Percentiles rank a stretch among this genome's conserved stretches.
Evolutionary conservation across 2,329 filamentous ascomycete species (phyloP).

Genomic region (Colletotrichum godetiae): DNA sequence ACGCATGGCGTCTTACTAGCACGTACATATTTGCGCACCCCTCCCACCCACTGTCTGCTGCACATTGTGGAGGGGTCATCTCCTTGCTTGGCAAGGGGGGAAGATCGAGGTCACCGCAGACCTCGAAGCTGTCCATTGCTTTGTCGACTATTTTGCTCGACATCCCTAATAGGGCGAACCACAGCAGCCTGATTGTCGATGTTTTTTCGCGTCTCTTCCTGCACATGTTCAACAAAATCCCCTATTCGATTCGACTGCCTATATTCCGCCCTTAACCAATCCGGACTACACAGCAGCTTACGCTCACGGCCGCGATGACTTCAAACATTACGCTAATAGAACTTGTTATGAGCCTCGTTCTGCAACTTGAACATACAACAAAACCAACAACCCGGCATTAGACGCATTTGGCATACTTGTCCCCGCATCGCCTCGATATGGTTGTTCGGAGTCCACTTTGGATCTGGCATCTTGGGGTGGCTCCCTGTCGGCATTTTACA

Average conservation of each 20-base stretch:
- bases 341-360: conserved; percentile 33
- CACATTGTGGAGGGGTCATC: conserved; percentile 39
- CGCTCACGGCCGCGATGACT: conserved; percentile 32
- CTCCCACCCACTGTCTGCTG: conserved; percentile 41
- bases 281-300: conserved; percentile 29
- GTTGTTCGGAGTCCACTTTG: conserved; percentile 41
- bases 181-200: conserved; percentile 37
- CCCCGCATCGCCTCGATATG: conserved; percentile 38
- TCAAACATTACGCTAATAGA: conserved; percentile 34
- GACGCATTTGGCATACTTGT: conserved; percentile 43
- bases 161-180: conserved; percentile 35
- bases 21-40: conserved; percentile 3
- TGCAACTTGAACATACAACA: conserved; percentile 33
- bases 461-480: conserved; percentile 40
- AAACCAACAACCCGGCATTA: conserved; percentile 37
- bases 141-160: conserved; percentile 11
- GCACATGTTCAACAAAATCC: conserved; percentile 27
- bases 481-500: conserved; percentile 36
- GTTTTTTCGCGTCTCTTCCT: conserved; percentile 32
- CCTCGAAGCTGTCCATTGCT: conserved; percentile 3
- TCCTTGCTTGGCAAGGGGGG: conserved; percentile 26
- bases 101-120: not conserved
- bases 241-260: conserved; percentile 34
- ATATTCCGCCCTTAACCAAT: conserved; percentile 27
- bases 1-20: conserved; percentile 74